Percentiles rank a stretch among this genome's conserved stretches.
These are phyloP conservation scores for Begonia peltatifolia DNA, from an alignment of 306 rosid genomes.

Conservation along the genomic window DNA sequence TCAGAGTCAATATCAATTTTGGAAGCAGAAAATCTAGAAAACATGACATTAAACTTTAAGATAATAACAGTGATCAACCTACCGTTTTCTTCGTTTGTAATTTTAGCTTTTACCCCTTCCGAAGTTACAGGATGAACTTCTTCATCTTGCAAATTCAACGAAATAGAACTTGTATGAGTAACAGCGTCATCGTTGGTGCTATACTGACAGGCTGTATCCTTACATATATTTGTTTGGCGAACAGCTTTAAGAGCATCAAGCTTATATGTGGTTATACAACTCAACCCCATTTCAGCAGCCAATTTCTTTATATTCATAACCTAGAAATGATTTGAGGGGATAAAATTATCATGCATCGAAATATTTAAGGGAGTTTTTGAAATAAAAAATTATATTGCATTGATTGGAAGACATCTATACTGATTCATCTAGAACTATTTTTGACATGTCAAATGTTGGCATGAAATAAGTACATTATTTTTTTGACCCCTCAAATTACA, in stretches of 20 bases:
- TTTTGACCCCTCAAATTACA: no score
- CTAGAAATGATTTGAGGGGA: conserved; percentile 17
- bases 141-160: conserved; percentile 27
- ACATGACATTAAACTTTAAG: no score
- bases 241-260: conserved; percentile 88
- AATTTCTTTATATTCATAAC: conserved; percentile 69
- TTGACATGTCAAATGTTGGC: no score
- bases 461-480: no score
- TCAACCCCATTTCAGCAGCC: conserved; percentile 91
- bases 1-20: no score
- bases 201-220: conserved; percentile 18
- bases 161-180: conserved; percentile 19
- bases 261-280: conserved; percentile 56
- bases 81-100: conserved; percentile 34
- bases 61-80: conserved; percentile 6
- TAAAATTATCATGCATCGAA: no score
- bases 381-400: no score
- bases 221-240: conserved; percentile 25
- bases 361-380: no score
- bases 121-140: conserved; percentile 18
- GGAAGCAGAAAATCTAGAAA: no score
- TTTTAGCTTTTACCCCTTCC: conserved; percentile 24
- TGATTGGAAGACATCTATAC: no score
- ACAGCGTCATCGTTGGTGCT: conserved; percentile 19
- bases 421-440: no score